phyloP scores from a whole-genome alignment of 495 filamentous ascomycete genomes.

The Aspergillus asperescens region DNA sequence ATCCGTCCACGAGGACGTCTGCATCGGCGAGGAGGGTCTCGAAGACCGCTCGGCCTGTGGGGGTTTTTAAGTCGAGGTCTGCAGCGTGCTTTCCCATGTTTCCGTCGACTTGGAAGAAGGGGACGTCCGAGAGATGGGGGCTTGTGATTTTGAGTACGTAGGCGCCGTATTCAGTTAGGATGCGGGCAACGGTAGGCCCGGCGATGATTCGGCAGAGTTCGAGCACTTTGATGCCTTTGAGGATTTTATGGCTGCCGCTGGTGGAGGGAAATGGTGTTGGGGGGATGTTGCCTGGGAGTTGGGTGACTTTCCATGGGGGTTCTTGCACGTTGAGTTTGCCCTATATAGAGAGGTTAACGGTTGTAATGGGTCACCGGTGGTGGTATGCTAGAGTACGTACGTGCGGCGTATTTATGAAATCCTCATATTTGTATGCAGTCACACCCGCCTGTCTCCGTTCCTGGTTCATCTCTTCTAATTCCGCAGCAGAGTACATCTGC shows the following conservation, averaged over 20 bases:
- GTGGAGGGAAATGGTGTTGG: conserved; percentile 48
- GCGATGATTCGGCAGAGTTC: conserved; percentile 62
- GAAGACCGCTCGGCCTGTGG: conserved; percentile 50
- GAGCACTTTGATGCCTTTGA: conserved; percentile 48
- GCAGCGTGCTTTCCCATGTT: conserved; percentile 64
- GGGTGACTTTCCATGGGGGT: conserved; percentile 51
- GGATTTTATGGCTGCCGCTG: conserved; percentile 27
- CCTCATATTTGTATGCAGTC: conserved; percentile 57
- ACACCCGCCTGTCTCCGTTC: conserved; percentile 61
- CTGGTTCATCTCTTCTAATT: conserved; percentile 62
- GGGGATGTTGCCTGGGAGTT: conserved; percentile 42
- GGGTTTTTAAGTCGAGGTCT: conserved; percentile 54
- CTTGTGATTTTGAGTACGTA: conserved; percentile 67
- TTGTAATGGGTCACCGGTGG: background rate
- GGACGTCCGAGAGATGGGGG: conserved; percentile 62
- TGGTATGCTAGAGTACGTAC: conserved; percentile 44
- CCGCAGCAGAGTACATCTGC: conserved; percentile 53
- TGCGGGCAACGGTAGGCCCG: conserved; percentile 59
- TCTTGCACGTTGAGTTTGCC: conserved; percentile 44
- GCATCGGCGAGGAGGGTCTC: conserved; percentile 53
- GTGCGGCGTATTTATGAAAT: conserved; percentile 58
- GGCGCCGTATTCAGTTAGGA: conserved; percentile 62
- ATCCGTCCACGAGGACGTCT: conserved; percentile 61
- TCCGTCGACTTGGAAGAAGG: conserved; percentile 75
- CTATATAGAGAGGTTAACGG: conserved; percentile 23